Evolutionary conservation across 495 filamentous ascomycete genomes (phyloP), one percentile per base, ranked within the genome.

Genomic region (Daldinia decipiens): DNA sequence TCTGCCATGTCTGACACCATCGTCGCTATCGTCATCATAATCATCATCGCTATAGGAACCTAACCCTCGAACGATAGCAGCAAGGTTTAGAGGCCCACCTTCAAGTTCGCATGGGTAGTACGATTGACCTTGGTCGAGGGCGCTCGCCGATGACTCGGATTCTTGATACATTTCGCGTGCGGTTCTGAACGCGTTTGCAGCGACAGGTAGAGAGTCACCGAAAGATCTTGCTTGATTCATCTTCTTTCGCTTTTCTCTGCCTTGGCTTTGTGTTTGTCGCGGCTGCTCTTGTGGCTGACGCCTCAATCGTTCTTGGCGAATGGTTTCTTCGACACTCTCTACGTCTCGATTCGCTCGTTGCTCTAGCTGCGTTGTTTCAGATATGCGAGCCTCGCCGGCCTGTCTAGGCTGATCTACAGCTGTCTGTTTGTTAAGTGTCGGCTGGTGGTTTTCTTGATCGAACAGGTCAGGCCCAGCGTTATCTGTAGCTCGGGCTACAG

Each of bases 151-250:
- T 17, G 29, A 21, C 38, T 58, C 26, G 29, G 40, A 66, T 13
- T 62, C 68, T 26, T 19, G 29, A 24, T 27, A 4, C 34, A 66
- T 15, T 31, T 66, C 62, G 34, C 15, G 51, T 27, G 68, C 62
- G 38, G 62, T 58, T 45, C 62, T 50, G 3, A 71, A 66, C 15
- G 62, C 6, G 34, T 34, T 52, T 17, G 50, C 26, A 29, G 62
- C 32, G 12, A 53, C 39, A 29, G 62, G 62, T 4, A 59, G 13
- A 26, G 66, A 34, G 3, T 66, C 51, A 7, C 36, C 6, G 11
- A 45, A 26, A 31, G 57, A 58, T 19, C 1, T 40, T 43, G 17
- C 13, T 17, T 57, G 51, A 11, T 32, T 39, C 43, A 62, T 52
- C 13, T 7, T 53, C 50, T 53, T 13, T 31, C 17, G 7, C 26